phyloP scores from a whole-genome alignment of 1,284 basidiomycete species.

The Peniophora sp. region DNA sequence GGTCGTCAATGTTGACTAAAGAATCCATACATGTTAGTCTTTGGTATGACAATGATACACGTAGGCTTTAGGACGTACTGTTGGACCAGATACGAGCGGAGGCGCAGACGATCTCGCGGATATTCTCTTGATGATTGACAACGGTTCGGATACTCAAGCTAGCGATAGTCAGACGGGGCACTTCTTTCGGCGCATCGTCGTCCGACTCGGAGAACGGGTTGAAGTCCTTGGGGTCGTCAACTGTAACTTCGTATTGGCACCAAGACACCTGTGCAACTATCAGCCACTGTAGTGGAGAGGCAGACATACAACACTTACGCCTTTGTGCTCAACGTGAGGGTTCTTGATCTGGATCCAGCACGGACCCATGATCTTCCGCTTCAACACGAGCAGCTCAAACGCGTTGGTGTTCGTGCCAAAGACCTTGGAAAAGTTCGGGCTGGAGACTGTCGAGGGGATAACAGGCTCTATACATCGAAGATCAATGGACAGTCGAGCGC shows the following conservation, averaged over 20 bases:
- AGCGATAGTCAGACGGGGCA: slow-evolving; percentile 87
- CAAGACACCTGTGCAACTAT: slow-evolving; percentile 64
- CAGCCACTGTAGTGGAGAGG: slow-evolving; percentile 3
- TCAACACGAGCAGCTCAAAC: slow-evolving; percentile 92
- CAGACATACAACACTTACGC: slow-evolving; percentile 39
- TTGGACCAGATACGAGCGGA: slow-evolving; percentile 86
- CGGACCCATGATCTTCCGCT: slow-evolving; percentile 97
- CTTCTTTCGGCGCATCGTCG: slow-evolving; percentile 66
- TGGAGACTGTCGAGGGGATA: slow-evolving; percentile 66
- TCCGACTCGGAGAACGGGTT: slow-evolving; percentile 78
- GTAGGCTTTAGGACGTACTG: slow-evolving; percentile 36
- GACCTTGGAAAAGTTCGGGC: slow-evolving; percentile 80
- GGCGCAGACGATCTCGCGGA: slow-evolving; percentile 85
- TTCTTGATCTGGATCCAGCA: slow-evolving; percentile 91
- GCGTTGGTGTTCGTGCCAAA: slow-evolving; percentile 93
- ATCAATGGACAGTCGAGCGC: neutral
- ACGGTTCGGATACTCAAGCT: slow-evolving; percentile 87
- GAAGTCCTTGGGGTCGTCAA: slow-evolving; percentile 83
- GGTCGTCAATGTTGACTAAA: slow-evolving; percentile 80
- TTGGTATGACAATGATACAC: neutral
- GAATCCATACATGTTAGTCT: neutral
- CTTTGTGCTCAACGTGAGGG: slow-evolving; percentile 65
- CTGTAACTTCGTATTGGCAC: slow-evolving; percentile 91
- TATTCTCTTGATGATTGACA: slow-evolving; percentile 92
- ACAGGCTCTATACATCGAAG: slow-evolving; percentile 36